These are phyloP conservation scores for Begonia loranthoides DNA, from an alignment of 306 rosid species.

Conservation along the genomic window DNA sequence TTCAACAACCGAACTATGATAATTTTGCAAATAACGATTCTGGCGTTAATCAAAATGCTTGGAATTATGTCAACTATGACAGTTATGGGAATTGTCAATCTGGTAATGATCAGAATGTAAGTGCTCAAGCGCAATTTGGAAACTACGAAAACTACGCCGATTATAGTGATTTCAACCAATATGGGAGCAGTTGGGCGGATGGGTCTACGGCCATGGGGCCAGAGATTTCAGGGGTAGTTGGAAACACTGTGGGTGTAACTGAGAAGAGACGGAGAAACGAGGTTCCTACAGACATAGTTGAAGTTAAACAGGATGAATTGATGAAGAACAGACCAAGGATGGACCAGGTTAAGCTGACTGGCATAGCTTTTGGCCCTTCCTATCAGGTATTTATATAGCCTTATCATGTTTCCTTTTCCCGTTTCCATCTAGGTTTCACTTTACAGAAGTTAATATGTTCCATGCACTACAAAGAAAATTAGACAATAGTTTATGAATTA, in stretches of 20 bases:
- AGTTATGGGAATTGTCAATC: constrained; percentile 27
- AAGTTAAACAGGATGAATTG: constrained; percentile 91
- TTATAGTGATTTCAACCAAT: constrained; percentile 28
- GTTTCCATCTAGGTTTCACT: too few species aligned
- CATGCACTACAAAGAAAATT: too few species aligned
- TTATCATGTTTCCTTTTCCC: too few species aligned
- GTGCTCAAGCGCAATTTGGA: constrained; percentile 24
- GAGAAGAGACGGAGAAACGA: constrained; percentile 73
- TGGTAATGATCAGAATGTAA: constrained; percentile 23
- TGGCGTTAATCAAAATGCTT: constrained; percentile 27
- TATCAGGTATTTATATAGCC: constrained; percentile 41
- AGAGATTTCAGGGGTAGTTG: constrained; percentile 18
- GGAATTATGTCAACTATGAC: constrained; percentile 12
- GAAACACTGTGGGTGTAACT: constrained; percentile 15
- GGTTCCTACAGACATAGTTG: constrained; percentile 56
- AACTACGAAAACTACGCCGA: constrained; percentile 19
- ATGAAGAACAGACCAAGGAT: constrained; percentile 88
- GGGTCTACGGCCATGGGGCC: constrained; percentile 12
- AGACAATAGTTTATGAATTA: too few species aligned
- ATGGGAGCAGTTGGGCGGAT: constrained; percentile 33
- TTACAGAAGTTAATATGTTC: too few species aligned
- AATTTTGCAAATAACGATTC: constrained; percentile 16
- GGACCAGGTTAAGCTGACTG: constrained; percentile 73
- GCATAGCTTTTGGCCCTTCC: constrained; percentile 86
- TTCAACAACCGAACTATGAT: constrained; percentile 3